Percentiles rank a stretch among this genome's conserved stretches.
These are phyloP conservation scores for Geotrichum citri-aurantii DNA, from an alignment of 1,139 yeast genomes.

Conservation along the genomic window DNA sequence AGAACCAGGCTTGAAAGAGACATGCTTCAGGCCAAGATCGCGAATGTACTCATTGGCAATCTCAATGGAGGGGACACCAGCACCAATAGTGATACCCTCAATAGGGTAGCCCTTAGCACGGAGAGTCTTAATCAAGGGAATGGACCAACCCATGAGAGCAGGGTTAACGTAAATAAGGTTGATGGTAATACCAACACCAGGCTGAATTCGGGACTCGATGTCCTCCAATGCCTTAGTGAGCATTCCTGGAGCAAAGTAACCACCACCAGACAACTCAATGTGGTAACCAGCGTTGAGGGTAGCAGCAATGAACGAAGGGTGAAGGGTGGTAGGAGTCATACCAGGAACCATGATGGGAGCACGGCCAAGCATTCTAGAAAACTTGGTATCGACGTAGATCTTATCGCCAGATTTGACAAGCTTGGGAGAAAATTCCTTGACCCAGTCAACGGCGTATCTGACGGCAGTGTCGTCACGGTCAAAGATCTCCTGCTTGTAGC, in stretches of 20 bases:
- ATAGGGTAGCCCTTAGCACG: constrained; percentile 92
- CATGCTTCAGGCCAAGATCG: constrained; percentile 85
- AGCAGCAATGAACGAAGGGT: constrained; percentile 89
- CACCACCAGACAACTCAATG: constrained; percentile 98
- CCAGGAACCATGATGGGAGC: constrained; percentile 98
- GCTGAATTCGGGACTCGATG: constrained; percentile 50
- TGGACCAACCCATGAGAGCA: constrained; percentile 97
- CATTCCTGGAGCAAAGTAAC: constrained; percentile 69
- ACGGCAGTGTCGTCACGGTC: constrained; percentile 60
- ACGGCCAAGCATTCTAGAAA: constrained; percentile 85
- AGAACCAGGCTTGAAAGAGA: constrained; percentile 97
- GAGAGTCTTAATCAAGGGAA: constrained; percentile 84
- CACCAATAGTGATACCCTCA: constrained; percentile 95
- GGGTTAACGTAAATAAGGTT: constrained; percentile 96
- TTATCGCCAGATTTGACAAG: constrained; percentile 60
- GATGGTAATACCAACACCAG: constrained; percentile 87
- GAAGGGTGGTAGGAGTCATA: constrained; percentile 97
- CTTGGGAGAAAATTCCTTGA: constrained; percentile 78
- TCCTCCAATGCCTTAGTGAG: constrained; percentile 73
- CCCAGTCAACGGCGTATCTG: constrained; percentile 88
- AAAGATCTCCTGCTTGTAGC: constrained; percentile 92
- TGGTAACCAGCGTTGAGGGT: constrained; percentile 95
- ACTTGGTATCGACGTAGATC: constrained; percentile 80
- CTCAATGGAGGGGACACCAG: constrained; percentile 98
- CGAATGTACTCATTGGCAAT: constrained; percentile 95